These are phyloP conservation scores for Gamsiella multidivaricata DNA, from an alignment of 192 early-diverging fungal species.

Conservation along the genomic window DNA sequence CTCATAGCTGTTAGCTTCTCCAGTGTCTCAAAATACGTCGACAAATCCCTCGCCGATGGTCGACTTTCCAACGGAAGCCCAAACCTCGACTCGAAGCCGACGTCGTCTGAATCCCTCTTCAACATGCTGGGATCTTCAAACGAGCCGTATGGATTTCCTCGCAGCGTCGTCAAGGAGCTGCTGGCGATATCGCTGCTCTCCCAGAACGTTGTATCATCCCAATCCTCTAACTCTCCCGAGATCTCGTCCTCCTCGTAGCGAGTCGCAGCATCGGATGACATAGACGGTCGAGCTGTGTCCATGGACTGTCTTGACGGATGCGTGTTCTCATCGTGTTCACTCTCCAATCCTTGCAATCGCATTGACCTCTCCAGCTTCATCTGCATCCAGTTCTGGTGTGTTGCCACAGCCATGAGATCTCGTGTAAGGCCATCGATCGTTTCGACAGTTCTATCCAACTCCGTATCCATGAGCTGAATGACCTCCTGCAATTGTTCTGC, in stretches of 20 bases:
- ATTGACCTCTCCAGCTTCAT: slow-evolving; percentile 13
- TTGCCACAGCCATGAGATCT: slow-evolving; percentile 26
- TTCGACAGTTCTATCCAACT: slow-evolving; percentile 34
- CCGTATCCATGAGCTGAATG: slow-evolving; percentile 26
- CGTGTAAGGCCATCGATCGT: slow-evolving; percentile 35
- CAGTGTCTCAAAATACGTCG: not conserved
- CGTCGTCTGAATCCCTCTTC: too few relatives aligned
- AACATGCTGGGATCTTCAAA: too few relatives aligned
- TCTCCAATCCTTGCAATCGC: not conserved
- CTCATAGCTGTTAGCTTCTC: not conserved
- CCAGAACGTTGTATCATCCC: too few relatives aligned
- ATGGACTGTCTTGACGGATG: not conserved
- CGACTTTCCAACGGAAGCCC: not conserved
- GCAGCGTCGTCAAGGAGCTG: too few relatives aligned
- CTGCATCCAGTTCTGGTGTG: slow-evolving; percentile 38
- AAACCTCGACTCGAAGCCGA: not conserved
- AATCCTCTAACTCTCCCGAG: too few relatives aligned
- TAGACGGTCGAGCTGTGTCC: not conserved
- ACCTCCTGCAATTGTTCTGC: slow-evolving; percentile 15
- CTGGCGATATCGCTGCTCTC: too few relatives aligned
- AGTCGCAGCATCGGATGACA: too few relatives aligned
- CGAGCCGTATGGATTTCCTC: too few relatives aligned
- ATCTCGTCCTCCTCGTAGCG: too few relatives aligned
- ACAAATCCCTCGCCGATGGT: not conserved
- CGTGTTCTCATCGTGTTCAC: not conserved